Percentiles rank a stretch among this genome's conserved stretches.
Conservation (phyloP, 164 flowering plant genomes). For the Magnolia kwangsiensis region DNA sequence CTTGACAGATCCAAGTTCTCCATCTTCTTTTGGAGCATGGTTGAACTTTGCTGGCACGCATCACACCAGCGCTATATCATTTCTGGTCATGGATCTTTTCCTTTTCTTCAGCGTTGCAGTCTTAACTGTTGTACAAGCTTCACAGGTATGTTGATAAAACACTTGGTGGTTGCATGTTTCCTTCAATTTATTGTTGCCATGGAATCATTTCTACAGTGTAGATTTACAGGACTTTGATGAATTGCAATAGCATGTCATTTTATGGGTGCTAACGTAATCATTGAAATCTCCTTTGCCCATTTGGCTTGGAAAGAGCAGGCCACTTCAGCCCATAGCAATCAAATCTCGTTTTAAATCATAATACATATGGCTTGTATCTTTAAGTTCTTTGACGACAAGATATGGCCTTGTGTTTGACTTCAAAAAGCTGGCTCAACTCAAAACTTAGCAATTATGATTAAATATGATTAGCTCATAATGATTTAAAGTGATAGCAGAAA, state of each 20-base stretch:
- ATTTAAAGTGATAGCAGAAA: no score
- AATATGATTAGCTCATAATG: no score
- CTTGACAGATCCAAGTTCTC: conserved; percentile 73
- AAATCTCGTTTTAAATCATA: no score
- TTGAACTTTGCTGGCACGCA: conserved; percentile 55
- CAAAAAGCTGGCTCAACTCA: no score
- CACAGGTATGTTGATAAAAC: conserved; percentile 55
- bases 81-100: conserved; percentile 61
- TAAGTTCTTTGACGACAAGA: no score
- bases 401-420: no score
- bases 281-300: no score
- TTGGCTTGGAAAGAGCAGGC: no score
- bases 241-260: background rate
- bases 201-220: background rate
- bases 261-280: background rate
- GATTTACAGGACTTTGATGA: background rate
- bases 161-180: background rate
- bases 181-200: background rate
- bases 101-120: conserved; percentile 82
- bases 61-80: conserved; percentile 68
- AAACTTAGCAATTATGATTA: no score
- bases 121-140: conserved; percentile 77
- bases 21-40: conserved; percentile 86
- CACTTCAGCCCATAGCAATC: no score
- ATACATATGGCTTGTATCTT: no score